Conservation (phyloP, 768 basidiomycete species). For the Cystobasidiopsis lactophilus region DNA sequence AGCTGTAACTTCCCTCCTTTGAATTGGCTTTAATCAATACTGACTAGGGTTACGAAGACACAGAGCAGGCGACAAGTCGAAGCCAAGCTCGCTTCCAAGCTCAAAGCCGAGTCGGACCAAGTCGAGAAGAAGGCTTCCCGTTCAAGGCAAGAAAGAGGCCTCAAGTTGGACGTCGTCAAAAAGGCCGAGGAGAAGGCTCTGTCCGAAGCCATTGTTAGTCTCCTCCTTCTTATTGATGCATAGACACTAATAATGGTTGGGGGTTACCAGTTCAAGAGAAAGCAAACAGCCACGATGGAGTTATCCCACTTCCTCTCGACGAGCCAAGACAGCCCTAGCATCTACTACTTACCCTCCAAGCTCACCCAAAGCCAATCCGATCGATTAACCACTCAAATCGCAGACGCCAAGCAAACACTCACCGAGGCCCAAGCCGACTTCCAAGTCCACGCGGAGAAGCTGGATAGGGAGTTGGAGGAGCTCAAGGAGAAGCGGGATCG, state of each 20-base stretch:
- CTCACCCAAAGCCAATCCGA: conserved; percentile 16
- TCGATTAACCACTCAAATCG: conserved; percentile 14
- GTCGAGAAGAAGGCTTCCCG: conserved; percentile 3
- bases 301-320: conserved; percentile 19
- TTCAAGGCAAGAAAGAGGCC: conserved; percentile 7
- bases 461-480: conserved; percentile 8
- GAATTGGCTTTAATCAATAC: background rate
- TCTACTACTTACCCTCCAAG: conserved; percentile 19
- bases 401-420: background rate
- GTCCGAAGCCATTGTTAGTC: conserved; percentile 12
- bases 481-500: conserved; percentile 4
- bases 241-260: background rate
- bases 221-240: background rate
- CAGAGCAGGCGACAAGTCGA: conserved; percentile 13
- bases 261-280: conserved; percentile 13
- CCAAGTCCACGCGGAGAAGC: background rate
- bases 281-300: conserved; percentile 14
- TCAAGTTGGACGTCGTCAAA: conserved; percentile 7
- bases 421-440: background rate
- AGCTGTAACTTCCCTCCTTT: background rate
- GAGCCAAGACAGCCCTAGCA: conserved; percentile 11
- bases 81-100: conserved; percentile 12
- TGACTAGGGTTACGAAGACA: background rate
- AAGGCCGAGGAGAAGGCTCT: conserved; percentile 14
- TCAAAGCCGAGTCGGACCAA: conserved; percentile 5